A percentile compares a stretch with the other conserved stretches of the same genome.
These are phyloP conservation scores for Phialophora macrospora DNA, from an alignment of 2,329 filamentous ascomycete genomes.

Conservation along the genomic window DNA sequence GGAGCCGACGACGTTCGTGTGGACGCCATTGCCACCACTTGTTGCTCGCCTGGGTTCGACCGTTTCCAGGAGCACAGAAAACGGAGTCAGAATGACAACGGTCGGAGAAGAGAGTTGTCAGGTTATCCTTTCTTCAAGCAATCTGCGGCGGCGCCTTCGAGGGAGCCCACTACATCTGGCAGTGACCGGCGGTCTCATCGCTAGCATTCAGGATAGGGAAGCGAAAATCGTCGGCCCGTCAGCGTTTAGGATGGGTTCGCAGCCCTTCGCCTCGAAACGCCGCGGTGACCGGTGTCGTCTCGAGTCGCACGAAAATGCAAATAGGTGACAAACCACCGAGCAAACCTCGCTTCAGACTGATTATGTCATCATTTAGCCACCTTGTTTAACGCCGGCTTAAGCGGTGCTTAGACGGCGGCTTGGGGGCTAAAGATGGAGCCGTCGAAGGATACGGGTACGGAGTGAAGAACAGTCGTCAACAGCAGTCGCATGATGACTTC, in stretches of 20 bases:
- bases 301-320: not conserved
- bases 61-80: not conserved
- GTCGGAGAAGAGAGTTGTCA: not conserved
- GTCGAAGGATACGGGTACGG: not conserved
- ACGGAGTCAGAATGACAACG: not conserved
- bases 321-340: too few species aligned
- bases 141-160: not conserved
- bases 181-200: not conserved
- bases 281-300: not conserved
- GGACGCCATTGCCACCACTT: not conserved
- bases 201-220: not conserved
- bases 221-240: not conserved
- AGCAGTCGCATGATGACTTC: not conserved
- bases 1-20: not conserved
- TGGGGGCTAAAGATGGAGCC: not conserved
- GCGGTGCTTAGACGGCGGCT: not conserved
- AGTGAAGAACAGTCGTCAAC: not conserved
- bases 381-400: too few species aligned
- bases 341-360: not conserved
- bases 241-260: not conserved
- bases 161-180: not conserved
- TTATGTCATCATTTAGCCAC: not conserved
- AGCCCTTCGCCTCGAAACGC: not conserved
- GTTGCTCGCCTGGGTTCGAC: not conserved
- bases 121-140: not conserved